Evolutionary conservation across 202 grass and related monocot genomes (phyloP), one percentile per base, ranked within the genome.

Genomic region (Elaeis oleifera): DNA sequence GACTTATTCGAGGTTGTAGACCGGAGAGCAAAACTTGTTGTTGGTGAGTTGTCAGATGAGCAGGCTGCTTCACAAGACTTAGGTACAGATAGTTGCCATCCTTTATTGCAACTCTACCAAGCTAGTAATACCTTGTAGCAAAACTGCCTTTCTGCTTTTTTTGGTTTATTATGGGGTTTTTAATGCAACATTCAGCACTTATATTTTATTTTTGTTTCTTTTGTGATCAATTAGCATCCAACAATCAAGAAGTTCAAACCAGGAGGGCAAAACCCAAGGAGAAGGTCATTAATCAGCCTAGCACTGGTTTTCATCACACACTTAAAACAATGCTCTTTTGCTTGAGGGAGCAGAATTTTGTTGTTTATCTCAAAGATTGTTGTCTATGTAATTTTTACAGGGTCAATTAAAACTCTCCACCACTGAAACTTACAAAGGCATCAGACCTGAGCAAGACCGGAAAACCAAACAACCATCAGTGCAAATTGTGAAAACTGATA

Each of bases 1-100:
- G 94, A 99, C 73, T 86, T 99, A 72, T 80, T 99, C 13, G 94
- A 99, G 76, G 94, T 99, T 17, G 94, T 99, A 3, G 94, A 99
- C 77, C 65, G 88, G 73, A 86, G 88, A 71, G 94, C 88, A 63
- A 99, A 99, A 65, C 84, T 81, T 73, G 94, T 94, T 63, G 94
- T 74, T 19, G 86, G 71, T 18, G 94, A 99, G 78, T 57, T 89
- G 69, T 76, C 88, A 5, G 78, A 99, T 75, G 94, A 99, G 51
- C 81, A 89, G 64, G 64, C 84, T 50, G 78, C 55, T 48, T 79
- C 72, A 39, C 94, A 89, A 71, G 79, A 69, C 73, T 70, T 80
- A 77, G 88, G 94, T 94, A 90, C 5, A 28, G 56, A 39, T 57
- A 18, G 5, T 53, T 77, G 55, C 51, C 9, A 44, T 44, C 36